Evolutionary conservation across 768 basidiomycete genomes (phyloP).

Genomic region (Leccinum subtestaceum): DNA sequence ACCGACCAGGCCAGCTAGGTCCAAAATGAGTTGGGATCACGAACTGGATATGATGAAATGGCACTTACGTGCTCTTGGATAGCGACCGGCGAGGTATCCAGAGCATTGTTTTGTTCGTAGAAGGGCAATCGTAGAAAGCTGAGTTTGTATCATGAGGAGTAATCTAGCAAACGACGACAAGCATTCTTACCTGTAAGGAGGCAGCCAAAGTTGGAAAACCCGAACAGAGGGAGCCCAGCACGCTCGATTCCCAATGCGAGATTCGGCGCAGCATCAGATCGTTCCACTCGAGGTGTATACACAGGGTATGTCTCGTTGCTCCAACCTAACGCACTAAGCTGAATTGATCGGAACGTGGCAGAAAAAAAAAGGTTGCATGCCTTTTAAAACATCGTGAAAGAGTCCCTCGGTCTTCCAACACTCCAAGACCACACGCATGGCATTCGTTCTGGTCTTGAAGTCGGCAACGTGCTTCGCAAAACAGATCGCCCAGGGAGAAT

Average conservation of each 20-base stretch:
- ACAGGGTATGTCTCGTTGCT: constrained; percentile 26
- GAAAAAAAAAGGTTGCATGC: neutral
- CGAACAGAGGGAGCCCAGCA: constrained; percentile 44
- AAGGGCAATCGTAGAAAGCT: constrained; percentile 37
- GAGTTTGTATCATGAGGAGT: neutral
- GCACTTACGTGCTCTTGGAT: constrained; percentile 39
- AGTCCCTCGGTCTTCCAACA: constrained; percentile 17
- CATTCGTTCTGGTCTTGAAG: constrained; percentile 13
- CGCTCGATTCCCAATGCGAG: constrained; percentile 42
- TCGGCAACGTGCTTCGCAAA: constrained; percentile 20
- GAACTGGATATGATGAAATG: neutral
- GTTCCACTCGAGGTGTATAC: constrained; percentile 18
- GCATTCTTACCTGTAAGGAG: constrained; percentile 36
- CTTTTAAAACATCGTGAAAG: constrained; percentile 23
- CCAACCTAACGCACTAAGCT: constrained; percentile 16
- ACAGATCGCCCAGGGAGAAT: constrained; percentile 19
- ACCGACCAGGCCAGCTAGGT: constrained; percentile 31
- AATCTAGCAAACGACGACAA: neutral
- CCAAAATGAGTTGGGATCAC: neutral
- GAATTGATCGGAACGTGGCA: neutral
- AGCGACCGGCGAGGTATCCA: constrained; percentile 43
- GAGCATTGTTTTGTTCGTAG: constrained; percentile 28
- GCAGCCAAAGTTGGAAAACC: constrained; percentile 43
- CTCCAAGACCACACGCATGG: constrained; percentile 10
- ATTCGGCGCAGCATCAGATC: neutral